phyloP scores from a whole-genome alignment of 257 asterid species.

The Forsythia viridissima region DNA sequence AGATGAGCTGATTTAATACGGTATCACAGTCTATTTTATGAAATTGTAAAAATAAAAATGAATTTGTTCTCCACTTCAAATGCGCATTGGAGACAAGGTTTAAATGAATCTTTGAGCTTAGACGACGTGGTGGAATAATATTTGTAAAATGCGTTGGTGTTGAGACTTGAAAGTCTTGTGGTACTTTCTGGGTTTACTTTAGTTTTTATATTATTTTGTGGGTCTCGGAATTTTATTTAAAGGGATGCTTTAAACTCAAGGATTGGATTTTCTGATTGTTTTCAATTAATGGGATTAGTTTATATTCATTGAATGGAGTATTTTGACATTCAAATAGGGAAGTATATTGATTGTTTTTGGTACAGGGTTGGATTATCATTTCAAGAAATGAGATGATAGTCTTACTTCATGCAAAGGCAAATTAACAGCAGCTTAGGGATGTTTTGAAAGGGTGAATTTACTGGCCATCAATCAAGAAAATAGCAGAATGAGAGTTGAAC shows the following conservation, averaged over 20 bases:
- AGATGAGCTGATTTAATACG: neutral
- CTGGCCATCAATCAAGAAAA: slow-evolving; percentile 24
- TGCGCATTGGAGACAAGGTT: too few species aligned
- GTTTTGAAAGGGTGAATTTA: slow-evolving; percentile 18
- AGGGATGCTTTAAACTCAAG: neutral
- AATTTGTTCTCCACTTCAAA: too few species aligned
- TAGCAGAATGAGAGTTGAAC: slow-evolving; percentile 49
- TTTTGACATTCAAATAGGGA: neutral
- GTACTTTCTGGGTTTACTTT: slow-evolving; percentile 18
- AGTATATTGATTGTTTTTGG: slow-evolving; percentile 2
- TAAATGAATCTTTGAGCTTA: too few species aligned
- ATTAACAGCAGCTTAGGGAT: slow-evolving; percentile 2
- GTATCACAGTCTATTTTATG: too few species aligned
- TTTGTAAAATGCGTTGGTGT: neutral
- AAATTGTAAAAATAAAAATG: too few species aligned
- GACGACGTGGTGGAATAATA: neutral
- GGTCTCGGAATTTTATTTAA: neutral
- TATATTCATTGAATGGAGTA: neutral
- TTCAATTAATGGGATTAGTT: neutral
- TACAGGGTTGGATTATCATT: neutral
- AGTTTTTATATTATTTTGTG: slow-evolving; percentile 18
- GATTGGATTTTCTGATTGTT: slow-evolving; percentile 7
- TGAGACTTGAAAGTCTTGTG: neutral
- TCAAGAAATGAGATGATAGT: neutral
- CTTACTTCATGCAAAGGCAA: slow-evolving; percentile 9